phyloP scores from a whole-genome alignment of 2,329 filamentous ascomycete species.

The Epichloe coenophiala region DNA sequence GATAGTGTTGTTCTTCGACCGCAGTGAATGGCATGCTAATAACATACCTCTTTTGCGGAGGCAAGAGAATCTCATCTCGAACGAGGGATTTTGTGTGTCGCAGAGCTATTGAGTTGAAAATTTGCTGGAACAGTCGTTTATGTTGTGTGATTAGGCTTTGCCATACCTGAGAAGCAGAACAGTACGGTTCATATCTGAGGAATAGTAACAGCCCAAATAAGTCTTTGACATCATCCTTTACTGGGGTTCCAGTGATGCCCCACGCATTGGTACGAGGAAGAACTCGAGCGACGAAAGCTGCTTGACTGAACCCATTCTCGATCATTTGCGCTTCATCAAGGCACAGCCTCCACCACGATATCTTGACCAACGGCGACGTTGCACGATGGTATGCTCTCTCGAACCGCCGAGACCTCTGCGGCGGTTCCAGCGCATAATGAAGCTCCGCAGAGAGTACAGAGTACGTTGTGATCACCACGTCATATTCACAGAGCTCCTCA shows the following conservation, averaged over 20 bases:
- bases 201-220: constrained; percentile 72
- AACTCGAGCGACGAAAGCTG: constrained; percentile 64
- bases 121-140: constrained; percentile 47
- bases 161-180: constrained; percentile 52
- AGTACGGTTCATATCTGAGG: constrained; percentile 65
- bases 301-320: constrained; percentile 73
- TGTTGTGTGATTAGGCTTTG: constrained; percentile 47
- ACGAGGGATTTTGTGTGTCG: constrained; percentile 78
- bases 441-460: constrained; percentile 66
- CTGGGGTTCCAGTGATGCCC: constrained; percentile 79
- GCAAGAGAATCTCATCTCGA: constrained; percentile 64
- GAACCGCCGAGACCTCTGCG: constrained; percentile 53
- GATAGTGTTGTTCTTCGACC: constrained; percentile 84
- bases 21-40: constrained; percentile 84
- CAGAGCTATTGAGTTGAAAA: constrained; percentile 62
- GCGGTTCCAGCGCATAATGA: constrained; percentile 58
- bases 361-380: constrained; percentile 63
- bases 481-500: constrained; percentile 32
- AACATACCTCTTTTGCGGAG: constrained; percentile 71
- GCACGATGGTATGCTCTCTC: constrained; percentile 51
- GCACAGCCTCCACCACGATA: constrained; percentile 79
- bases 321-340: constrained; percentile 83
- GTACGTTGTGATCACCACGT: constrained; percentile 53
- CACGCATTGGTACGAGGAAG: constrained; percentile 80
- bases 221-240: constrained; percentile 66